A percentile compares a stretch with the other conserved stretches of the same genome.
Conservation (phyloP, 2,329 filamentous ascomycete genomes). For the Eutypella sp. region DNA sequence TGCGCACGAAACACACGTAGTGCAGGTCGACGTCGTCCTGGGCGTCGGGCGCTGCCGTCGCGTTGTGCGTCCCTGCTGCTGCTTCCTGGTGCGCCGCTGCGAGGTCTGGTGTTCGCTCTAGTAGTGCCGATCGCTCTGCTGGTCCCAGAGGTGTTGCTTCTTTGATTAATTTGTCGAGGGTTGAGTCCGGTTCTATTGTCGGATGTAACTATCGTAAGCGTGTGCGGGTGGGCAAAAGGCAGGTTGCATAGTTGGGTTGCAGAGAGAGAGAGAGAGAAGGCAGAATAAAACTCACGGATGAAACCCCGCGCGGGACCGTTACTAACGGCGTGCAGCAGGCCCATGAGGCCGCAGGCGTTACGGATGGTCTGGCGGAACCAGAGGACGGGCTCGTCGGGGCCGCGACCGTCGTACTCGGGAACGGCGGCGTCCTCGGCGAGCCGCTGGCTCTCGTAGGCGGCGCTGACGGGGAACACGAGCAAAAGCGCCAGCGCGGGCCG, state of each 20-base stretch:
- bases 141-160: constrained; percentile 68
- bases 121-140: constrained; percentile 59
- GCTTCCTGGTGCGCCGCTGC: constrained; percentile 75
- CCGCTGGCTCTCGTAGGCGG: constrained; percentile 73
- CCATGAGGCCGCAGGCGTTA: constrained; percentile 90
- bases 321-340: constrained; percentile 71
- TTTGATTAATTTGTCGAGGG: constrained; percentile 60
- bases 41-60: constrained; percentile 72
- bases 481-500: constrained; percentile 84
- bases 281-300: constrained; percentile 42
- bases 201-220: no score
- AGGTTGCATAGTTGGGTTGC: constrained; percentile 34
- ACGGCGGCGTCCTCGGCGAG: constrained; percentile 63
- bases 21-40: constrained; percentile 86
- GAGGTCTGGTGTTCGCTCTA: constrained; percentile 72
- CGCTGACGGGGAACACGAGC: constrained; percentile 83
- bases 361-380: constrained; percentile 96
- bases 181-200: constrained; percentile 41
- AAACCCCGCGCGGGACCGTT: constrained; percentile 68
- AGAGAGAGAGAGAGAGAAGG: not conserved
- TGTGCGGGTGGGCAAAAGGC: not conserved
- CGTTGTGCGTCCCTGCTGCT: constrained; percentile 74
- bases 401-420: constrained; percentile 61
- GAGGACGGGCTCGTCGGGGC: constrained; percentile 67
- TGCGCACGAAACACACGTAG: constrained; percentile 91